phyloP scores from a whole-genome alignment of 2,329 filamentous ascomycete genomes.

The Drechslera avenae region DNA sequence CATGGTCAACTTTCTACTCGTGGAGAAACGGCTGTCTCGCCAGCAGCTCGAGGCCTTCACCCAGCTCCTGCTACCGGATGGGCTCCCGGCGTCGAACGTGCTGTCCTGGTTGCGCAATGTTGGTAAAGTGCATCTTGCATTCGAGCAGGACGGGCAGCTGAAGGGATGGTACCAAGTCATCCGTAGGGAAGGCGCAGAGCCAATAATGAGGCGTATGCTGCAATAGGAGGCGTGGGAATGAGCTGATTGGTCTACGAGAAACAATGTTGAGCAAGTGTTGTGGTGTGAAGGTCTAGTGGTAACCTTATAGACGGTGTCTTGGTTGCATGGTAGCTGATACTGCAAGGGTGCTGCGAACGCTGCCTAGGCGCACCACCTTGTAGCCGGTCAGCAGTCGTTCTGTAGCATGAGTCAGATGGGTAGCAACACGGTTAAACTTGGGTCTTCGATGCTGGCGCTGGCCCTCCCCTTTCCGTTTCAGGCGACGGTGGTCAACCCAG shows the following conservation, averaged over 20 bases:
- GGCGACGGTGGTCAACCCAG: not conserved
- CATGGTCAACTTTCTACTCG: constrained; percentile 37
- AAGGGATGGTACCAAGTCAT: constrained; percentile 26
- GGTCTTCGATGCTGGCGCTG: not conserved
- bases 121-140: constrained; percentile 22
- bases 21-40: constrained; percentile 27
- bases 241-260: not conserved
- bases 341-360: not conserved
- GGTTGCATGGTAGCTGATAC: constrained; percentile 1
- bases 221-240: not conserved
- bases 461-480: constrained; percentile 1
- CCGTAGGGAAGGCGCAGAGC: constrained; percentile 20
- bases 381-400: not conserved
- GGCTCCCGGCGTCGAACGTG: constrained; percentile 22
- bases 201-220: constrained; percentile 13
- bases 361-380: not conserved
- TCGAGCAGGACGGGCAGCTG: not conserved
- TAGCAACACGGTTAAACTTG: not conserved
- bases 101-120: constrained; percentile 28
- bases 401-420: not conserved
- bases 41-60: constrained; percentile 30
- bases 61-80: constrained; percentile 21
- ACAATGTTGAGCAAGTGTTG: constrained; percentile 1
- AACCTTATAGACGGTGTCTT: not conserved
- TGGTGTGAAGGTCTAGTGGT: not conserved